These are phyloP conservation scores for Mrakia blollopis DNA, from an alignment of 768 basidiomycete genomes.

Conservation along the genomic window DNA sequence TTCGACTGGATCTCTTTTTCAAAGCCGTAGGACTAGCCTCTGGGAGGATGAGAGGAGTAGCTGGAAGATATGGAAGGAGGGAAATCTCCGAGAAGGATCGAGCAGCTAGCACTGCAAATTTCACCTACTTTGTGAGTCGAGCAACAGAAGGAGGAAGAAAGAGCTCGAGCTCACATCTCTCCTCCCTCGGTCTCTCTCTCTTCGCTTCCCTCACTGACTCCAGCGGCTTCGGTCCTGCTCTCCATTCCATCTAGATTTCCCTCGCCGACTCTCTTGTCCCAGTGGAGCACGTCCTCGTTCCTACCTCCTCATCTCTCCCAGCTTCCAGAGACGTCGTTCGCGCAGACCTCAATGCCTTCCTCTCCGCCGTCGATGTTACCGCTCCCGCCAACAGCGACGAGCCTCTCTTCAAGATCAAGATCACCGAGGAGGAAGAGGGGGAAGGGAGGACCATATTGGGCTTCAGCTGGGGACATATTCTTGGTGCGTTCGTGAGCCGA, in stretches of 20 bases:
- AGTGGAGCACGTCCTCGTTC: not conserved
- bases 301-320: not conserved
- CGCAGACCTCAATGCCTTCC: not conserved
- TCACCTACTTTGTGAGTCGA: not conserved
- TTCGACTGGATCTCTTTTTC: not conserved
- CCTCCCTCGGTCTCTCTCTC: not conserved
- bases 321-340: slow-evolving; percentile 1
- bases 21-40: not conserved
- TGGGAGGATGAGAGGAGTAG: slow-evolving; percentile 1
- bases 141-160: not conserved
- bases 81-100: not conserved
- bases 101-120: not conserved
- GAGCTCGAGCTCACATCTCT: not conserved
- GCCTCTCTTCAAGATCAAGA: not conserved
- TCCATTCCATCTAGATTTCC: not conserved
- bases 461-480: slow-evolving; percentile 1
- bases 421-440: not conserved
- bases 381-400: not conserved
- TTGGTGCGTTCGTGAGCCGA: not conserved
- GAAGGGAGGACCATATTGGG: not conserved
- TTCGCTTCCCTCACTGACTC: not conserved
- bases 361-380: not conserved
- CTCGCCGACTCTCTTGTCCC: not conserved
- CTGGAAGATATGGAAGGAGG: not conserved
- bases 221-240: not conserved